These are phyloP conservation scores for Dactylella cylindrospora DNA, from an alignment of 2,329 filamentous ascomycete genomes.

Conservation along the genomic window DNA sequence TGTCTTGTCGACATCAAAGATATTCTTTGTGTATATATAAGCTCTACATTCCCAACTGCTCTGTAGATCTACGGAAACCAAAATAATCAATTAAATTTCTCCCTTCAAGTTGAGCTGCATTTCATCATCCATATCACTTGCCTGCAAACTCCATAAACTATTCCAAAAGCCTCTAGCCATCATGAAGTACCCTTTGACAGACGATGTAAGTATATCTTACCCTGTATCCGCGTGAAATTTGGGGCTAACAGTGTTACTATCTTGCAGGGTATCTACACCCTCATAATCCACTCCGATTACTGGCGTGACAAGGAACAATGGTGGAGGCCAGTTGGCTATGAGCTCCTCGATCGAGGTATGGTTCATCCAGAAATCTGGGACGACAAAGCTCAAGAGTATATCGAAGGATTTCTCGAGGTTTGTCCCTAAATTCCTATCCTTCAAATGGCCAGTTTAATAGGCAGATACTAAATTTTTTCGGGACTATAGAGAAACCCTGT, in stretches of 20 bases:
- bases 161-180: too few species aligned
- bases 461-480: background rate
- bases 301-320: constrained; percentile 1
- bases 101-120: too few species aligned
- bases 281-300: background rate
- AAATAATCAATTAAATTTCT: too few species aligned
- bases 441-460: background rate
- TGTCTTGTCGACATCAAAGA: background rate
- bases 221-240: too few species aligned
- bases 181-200: too few species aligned
- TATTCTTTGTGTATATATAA: background rate
- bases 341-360: background rate
- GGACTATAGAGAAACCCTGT: too few species aligned
- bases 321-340: background rate
- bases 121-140: too few species aligned
- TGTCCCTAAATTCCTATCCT: background rate
- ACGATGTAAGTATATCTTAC: too few species aligned
- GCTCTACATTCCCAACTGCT: too few species aligned
- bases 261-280: constrained; percentile 1
- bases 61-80: too few species aligned
- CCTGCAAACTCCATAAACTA: too few species aligned
- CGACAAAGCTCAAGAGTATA: background rate
- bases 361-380: background rate
- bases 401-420: background rate
- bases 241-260: too few species aligned